Conservation (phyloP, 305 asterid species). For the Solanum aculeatissimum region DNA sequence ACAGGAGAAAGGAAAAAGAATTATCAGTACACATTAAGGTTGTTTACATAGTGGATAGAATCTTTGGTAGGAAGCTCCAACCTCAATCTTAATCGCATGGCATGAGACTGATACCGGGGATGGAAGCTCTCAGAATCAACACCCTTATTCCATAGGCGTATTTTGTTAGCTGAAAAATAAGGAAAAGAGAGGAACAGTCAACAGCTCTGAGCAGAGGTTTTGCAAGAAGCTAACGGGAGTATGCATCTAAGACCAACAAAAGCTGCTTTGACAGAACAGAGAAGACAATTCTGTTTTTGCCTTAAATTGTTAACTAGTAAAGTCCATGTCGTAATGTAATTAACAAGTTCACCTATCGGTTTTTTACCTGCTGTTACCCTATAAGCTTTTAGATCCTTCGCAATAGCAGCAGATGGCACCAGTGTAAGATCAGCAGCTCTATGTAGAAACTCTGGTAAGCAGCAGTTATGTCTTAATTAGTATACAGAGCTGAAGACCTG, state of each 20-base stretch:
- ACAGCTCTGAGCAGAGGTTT: not conserved
- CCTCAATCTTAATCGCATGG: constrained; percentile 83
- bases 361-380: constrained; percentile 67
- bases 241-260: not conserved
- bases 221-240: not conserved
- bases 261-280: not conserved
- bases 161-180: constrained; percentile 48
- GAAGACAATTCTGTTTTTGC: not conserved
- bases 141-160: constrained; percentile 97
- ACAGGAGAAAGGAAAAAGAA: not conserved
- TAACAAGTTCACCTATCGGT: not conserved
- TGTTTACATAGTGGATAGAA: not conserved
- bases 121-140: constrained; percentile 94
- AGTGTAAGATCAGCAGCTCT: constrained; percentile 96
- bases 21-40: not conserved
- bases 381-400: constrained; percentile 79
- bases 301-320: not conserved
- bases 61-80: constrained; percentile 2
- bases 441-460: constrained; percentile 76
- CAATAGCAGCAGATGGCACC: constrained; percentile 97
- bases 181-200: not conserved
- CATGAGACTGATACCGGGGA: constrained; percentile 55
- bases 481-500: not conserved
- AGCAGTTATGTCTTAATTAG: not conserved
- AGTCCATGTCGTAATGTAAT: not conserved